These are phyloP conservation scores for Annulohypoxylon nitens DNA, from an alignment of 495 filamentous ascomycete genomes.

Conservation along the genomic window DNA sequence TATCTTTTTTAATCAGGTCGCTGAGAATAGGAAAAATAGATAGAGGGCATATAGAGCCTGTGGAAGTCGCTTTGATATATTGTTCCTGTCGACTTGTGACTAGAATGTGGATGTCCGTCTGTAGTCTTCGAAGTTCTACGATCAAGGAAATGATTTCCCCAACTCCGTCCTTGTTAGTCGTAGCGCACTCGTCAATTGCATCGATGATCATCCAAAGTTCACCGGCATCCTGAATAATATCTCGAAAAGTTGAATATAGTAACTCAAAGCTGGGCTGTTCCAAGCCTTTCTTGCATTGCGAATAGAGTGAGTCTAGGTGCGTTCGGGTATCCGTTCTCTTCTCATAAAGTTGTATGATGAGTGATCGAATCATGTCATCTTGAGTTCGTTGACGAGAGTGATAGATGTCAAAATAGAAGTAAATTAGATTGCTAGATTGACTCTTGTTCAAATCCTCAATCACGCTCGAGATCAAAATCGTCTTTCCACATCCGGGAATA, in stretches of 20 bases:
- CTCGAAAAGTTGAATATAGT: neutral
- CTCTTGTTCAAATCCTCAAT: neutral
- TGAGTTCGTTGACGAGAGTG: neutral
- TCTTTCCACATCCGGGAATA: slow-evolving; percentile 1
- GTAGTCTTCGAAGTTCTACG: neutral
- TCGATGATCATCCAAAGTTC: neutral
- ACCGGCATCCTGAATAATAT: neutral
- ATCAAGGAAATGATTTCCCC: neutral
- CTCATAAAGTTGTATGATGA: neutral
- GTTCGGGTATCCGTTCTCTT: neutral
- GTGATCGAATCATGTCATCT: neutral
- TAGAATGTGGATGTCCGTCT: neutral
- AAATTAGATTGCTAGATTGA: neutral
- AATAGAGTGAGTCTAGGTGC: neutral
- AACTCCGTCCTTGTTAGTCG: neutral
- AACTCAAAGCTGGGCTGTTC: neutral
- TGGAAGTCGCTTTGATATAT: too few relatives aligned
- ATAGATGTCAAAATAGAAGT: neutral
- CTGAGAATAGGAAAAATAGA: too few relatives aligned
- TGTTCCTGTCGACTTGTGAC: neutral
- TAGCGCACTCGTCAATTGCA: neutral
- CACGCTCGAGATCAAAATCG: neutral
- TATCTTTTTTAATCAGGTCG: too few relatives aligned
- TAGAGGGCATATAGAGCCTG: too few relatives aligned
- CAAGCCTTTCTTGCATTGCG: neutral